A percentile compares a stretch with the other conserved stretches of the same genome.
phyloP scores from a whole-genome alignment of 306 rosid species.

The Malus sylvestris region DNA sequence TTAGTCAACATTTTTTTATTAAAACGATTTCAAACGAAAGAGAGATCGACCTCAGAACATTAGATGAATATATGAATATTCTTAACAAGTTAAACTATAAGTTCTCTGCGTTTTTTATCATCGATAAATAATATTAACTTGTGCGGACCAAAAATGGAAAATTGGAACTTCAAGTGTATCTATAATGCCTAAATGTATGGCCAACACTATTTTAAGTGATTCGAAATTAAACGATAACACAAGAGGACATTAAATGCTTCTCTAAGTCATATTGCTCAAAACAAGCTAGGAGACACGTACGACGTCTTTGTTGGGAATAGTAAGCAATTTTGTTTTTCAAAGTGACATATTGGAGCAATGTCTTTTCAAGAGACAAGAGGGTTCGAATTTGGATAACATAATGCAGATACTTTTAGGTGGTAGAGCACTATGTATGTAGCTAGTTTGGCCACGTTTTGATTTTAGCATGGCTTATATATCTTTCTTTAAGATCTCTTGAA shows the following conservation, averaged over 20 bases:
- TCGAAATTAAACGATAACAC: background rate
- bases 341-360: background rate
- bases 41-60: too few relatives aligned
- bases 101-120: background rate
- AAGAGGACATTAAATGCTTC: background rate
- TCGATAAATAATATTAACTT: background rate
- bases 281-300: background rate
- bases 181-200: background rate
- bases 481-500: too few relatives aligned
- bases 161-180: background rate
- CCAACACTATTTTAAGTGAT: background rate
- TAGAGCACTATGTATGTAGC: conserved; percentile 36
- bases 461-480: too few relatives aligned
- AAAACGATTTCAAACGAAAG: too few relatives aligned
- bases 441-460: conserved; percentile 27
- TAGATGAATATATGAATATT: too few relatives aligned
- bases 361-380: background rate
- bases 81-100: background rate
- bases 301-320: conserved; percentile 1
- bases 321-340: background rate
- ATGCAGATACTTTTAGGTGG: conserved; percentile 6
- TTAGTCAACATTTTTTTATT: background rate
- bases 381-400: background rate
- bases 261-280: background rate
- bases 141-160: background rate